Evolutionary conservation across 345 rosid genomes (phyloP).

Genomic region (Brassica carinata): DNA sequence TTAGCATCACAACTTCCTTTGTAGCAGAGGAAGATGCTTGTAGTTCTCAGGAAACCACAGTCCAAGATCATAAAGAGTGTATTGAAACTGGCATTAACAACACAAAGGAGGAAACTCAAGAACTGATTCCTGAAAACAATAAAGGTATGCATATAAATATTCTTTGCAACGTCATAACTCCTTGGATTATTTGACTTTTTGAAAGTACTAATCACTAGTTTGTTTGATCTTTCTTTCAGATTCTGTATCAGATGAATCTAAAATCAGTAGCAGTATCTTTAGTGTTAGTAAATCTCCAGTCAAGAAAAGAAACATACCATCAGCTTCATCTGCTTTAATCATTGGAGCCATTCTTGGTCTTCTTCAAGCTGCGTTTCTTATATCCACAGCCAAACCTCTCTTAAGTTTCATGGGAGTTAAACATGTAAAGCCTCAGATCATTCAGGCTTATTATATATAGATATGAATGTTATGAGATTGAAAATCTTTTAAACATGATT

Average conservation of each 20-base stretch:
- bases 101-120: slow-evolving; percentile 48
- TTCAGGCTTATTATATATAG: neutral
- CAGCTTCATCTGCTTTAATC: slow-evolving; percentile 90
- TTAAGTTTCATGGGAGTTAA: slow-evolving; percentile 85
- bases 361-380: slow-evolving; percentile 74
- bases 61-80: slow-evolving; percentile 37
- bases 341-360: slow-evolving; percentile 88
- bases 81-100: slow-evolving; percentile 46
- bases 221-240: neutral
- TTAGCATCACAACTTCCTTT: slow-evolving; percentile 91
- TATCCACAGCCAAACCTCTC: slow-evolving; percentile 70
- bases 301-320: slow-evolving; percentile 72
- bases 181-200: neutral
- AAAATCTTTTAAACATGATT: neutral
- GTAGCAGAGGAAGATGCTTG: slow-evolving; percentile 95
- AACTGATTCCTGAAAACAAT: slow-evolving; percentile 57
- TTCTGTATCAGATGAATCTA: slow-evolving; percentile 34
- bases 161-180: slow-evolving; percentile 10
- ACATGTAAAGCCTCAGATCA: slow-evolving; percentile 51
- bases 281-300: slow-evolving; percentile 38
- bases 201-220: neutral
- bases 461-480: neutral
- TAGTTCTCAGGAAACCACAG: slow-evolving; percentile 26
- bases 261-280: slow-evolving; percentile 42
- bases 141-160: slow-evolving; percentile 12